Conservation (phyloP, 306 rosid species). For the Cicer judaicum region DNA sequence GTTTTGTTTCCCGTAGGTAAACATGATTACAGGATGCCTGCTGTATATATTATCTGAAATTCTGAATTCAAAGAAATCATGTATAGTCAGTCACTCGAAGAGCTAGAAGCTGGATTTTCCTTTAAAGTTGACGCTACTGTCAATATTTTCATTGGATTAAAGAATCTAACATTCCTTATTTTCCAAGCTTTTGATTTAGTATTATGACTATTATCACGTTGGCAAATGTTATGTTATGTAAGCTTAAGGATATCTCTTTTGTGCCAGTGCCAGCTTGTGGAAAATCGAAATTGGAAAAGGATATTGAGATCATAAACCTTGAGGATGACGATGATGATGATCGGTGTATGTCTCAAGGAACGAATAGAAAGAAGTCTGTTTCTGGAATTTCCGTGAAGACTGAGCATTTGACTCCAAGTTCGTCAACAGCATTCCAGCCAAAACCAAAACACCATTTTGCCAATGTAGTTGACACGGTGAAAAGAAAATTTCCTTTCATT, state of each 20-base stretch:
- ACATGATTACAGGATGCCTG: background rate
- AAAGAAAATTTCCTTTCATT: background rate
- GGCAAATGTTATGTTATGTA: constrained; percentile 8
- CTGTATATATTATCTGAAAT: background rate
- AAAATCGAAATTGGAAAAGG: background rate
- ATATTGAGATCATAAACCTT: background rate
- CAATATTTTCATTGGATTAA: background rate
- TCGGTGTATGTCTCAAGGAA: background rate
- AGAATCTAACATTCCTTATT: constrained; percentile 24
- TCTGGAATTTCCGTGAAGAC: background rate
- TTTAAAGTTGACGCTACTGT: constrained; percentile 1
- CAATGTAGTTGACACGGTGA: background rate
- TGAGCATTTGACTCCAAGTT: constrained; percentile 15
- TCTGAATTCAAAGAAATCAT: constrained; percentile 5
- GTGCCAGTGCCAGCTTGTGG: constrained; percentile 17
- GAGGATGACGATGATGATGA: constrained; percentile 29
- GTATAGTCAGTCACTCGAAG: constrained; percentile 14
- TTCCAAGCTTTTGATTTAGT: constrained; percentile 10
- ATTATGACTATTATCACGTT: background rate
- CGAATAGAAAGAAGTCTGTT: background rate
- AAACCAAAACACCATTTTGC: background rate
- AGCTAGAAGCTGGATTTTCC: background rate
- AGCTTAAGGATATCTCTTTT: background rate
- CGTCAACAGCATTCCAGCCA: background rate
- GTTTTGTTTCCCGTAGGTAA: background rate